Conservation (phyloP, 192 early-diverging fungal species). For the Pilaira anomala region DNA sequence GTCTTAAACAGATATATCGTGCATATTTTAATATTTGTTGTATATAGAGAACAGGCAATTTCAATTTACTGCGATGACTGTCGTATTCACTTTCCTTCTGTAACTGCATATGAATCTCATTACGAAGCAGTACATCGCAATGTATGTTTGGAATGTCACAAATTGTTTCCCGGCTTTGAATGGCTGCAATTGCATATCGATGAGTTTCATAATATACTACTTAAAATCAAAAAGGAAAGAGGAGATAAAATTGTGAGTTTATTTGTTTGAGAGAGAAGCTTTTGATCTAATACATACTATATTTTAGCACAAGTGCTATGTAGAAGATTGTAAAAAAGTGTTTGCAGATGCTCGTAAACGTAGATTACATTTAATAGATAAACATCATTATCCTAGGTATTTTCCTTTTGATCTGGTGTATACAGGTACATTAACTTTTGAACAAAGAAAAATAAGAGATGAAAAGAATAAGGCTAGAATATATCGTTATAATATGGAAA, state of each 20-base stretch:
- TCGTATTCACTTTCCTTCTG: conserved; percentile 32
- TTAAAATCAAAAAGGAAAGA: conserved; percentile 41
- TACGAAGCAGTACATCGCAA: conserved; percentile 50
- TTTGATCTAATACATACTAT: neutral
- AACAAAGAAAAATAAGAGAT: conserved; percentile 16
- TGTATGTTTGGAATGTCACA: conserved; percentile 44
- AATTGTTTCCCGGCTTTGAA: conserved; percentile 44
- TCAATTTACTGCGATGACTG: conserved; percentile 24
- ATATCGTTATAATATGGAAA: neutral
- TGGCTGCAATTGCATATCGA: conserved; percentile 49
- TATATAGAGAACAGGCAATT: neutral
- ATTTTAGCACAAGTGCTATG: conserved; percentile 49
- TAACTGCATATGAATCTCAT: conserved; percentile 46
- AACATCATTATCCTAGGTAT: conserved; percentile 47
- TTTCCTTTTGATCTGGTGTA: conserved; percentile 48
- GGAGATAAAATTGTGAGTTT: conserved; percentile 50
- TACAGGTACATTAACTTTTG: conserved; percentile 39
- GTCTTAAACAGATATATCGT: neutral
- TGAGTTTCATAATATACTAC: conserved; percentile 48
- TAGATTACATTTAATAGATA: conserved; percentile 49
- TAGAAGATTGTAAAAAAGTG: conserved; percentile 43
- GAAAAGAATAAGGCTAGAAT: conserved; percentile 19
- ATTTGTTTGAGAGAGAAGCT: neutral
- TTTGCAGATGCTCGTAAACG: conserved; percentile 40
- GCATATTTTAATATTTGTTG: too few relatives aligned